A percentile compares a stretch with the other conserved stretches of the same genome.
Evolutionary conservation across 106 monocot genomes (phyloP).

Genomic region (Dioscorea alata): DNA sequence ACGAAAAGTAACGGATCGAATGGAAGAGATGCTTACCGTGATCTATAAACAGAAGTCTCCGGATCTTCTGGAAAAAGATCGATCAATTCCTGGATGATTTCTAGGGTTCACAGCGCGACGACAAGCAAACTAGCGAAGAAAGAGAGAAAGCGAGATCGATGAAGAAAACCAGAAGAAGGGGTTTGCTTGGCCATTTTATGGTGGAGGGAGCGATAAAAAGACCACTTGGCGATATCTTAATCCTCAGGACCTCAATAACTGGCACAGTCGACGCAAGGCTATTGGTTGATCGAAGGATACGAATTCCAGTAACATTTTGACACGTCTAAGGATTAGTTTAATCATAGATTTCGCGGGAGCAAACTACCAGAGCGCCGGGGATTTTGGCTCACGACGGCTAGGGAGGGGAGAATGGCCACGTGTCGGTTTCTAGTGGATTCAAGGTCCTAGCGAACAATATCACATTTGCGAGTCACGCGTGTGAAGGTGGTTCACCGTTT

Average conservation of each 20-base stretch:
- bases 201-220: constrained; percentile 1
- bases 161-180: neutral
- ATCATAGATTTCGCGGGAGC: no score
- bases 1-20: constrained; percentile 1
- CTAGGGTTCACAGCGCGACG: no score
- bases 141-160: neutral
- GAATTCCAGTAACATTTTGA: no score
- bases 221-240: neutral
- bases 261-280: no score
- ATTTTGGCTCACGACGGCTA: neutral
- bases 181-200: constrained; percentile 3
- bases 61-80: neutral
- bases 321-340: no score
- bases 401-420: neutral
- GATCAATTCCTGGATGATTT: neutral
- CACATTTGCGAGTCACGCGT: no score
- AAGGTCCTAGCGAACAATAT: no score
- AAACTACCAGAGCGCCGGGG: neutral
- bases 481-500: no score
- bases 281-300: no score
- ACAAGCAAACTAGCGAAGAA: neutral
- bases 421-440: neutral
- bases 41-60: neutral
- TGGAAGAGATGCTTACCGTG: constrained; percentile 10
- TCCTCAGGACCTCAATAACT: no score